These are phyloP conservation scores for Puccinia horiana DNA, from an alignment of 1,284 basidiomycete genomes.

Conservation along the genomic window DNA sequence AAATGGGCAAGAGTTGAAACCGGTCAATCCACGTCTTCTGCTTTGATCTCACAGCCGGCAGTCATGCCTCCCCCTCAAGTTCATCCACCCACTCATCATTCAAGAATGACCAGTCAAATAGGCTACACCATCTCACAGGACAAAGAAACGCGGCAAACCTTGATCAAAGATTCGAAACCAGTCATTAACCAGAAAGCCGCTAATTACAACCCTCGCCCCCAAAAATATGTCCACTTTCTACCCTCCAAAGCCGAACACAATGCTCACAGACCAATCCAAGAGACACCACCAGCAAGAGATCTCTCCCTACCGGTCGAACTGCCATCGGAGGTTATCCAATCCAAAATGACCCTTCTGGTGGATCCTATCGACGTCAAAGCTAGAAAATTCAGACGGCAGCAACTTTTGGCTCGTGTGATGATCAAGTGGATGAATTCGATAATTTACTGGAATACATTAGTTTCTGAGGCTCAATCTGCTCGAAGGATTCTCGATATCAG, in stretches of 20 bases:
- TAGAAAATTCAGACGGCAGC: conserved; percentile 14
- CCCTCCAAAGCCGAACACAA: conserved; percentile 13
- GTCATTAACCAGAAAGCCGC: background rate
- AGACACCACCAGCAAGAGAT: background rate
- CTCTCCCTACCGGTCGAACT: background rate
- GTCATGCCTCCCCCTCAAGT: background rate
- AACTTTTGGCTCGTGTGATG: background rate
- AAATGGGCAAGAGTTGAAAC: conserved; percentile 28
- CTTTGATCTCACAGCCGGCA: background rate
- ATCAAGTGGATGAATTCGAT: conserved; percentile 33
- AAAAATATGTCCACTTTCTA: conserved; percentile 43
- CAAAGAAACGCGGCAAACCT: background rate
- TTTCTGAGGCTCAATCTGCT: conserved; percentile 1
- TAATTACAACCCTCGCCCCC: background rate
- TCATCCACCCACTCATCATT: background rate
- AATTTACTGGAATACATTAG: conserved; percentile 21
- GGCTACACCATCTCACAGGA: background rate
- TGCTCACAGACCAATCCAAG: background rate
- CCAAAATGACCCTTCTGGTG: conserved; percentile 14
- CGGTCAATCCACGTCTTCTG: background rate
- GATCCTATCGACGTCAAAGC: conserved; percentile 28
- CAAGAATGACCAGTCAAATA: background rate
- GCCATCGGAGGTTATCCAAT: background rate
- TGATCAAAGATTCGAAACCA: background rate
- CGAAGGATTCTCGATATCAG: conserved; percentile 30